Percentiles rank a stretch among this genome's conserved stretches.
Evolutionary conservation across 192 early-diverging fungal genomes (phyloP).

Genomic region (Rhizoclosmatium globosum): DNA sequence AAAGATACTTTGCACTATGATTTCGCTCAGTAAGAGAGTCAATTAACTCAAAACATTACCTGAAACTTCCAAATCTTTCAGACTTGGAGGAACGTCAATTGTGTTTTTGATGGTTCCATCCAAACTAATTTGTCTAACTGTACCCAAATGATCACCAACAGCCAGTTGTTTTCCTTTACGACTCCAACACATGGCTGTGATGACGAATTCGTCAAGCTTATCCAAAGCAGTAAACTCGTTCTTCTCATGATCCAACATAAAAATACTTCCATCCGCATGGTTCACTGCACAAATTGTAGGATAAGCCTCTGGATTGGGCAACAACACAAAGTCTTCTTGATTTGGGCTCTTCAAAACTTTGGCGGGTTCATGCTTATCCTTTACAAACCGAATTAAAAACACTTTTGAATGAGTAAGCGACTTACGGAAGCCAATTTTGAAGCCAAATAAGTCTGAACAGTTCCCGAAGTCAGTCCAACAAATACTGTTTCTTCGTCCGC

Average conservation of each 20-base stretch:
- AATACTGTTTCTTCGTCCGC: conserved; percentile 12
- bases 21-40: not conserved
- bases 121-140: conserved; percentile 67
- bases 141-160: conserved; percentile 69
- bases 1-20: conserved; percentile 66
- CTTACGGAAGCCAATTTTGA: conserved; percentile 2
- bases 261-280: conserved; percentile 1
- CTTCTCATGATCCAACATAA: not conserved
- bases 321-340: conserved; percentile 16
- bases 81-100: conserved; percentile 54
- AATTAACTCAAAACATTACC: not conserved
- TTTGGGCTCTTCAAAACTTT: conserved; percentile 1
- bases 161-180: conserved; percentile 90
- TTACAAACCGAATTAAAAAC: not conserved
- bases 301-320: conserved; percentile 39
- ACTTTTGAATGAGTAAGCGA: not conserved
- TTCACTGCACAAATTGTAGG: conserved; percentile 25
- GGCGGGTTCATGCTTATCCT: not conserved
- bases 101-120: conserved; percentile 69
- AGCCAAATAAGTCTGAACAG: not conserved
- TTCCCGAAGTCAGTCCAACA: conserved; percentile 6
- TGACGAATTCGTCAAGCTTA: not conserved
- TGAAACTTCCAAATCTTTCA: not conserved
- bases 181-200: conserved; percentile 75
- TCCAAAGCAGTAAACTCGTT: not conserved